Conservation (phyloP, 2,329 filamentous ascomycete genomes). For the Fusarium succisae region DNA sequence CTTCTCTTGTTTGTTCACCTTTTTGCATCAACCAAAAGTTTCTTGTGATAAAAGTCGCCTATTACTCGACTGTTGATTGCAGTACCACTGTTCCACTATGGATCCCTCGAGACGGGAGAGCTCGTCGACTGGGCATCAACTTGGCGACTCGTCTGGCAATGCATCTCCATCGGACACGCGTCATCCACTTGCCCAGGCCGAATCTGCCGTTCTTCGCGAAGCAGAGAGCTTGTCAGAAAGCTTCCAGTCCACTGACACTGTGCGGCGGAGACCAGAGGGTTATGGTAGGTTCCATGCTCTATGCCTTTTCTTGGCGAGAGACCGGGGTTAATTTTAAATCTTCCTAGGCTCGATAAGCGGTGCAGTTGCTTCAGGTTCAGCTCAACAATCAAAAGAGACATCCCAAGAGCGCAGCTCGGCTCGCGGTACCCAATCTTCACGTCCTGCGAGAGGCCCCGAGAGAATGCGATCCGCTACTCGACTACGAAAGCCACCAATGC, state of each 20-base stretch:
- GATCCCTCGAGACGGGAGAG: constrained; percentile 51
- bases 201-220: constrained; percentile 47
- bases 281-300: constrained; percentile 60
- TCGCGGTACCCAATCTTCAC: constrained; percentile 47
- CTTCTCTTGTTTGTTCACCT: constrained; percentile 9
- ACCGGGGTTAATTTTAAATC: constrained; percentile 24
- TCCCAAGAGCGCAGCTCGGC: constrained; percentile 51
- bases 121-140: constrained; percentile 50
- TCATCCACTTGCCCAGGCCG: constrained; percentile 49
- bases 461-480: constrained; percentile 58
- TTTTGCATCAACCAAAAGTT: constrained; percentile 12
- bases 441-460: constrained; percentile 56
- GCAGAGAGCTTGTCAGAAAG: constrained; percentile 62
- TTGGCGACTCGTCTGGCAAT: constrained; percentile 49
- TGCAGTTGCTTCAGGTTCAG: constrained; percentile 40
- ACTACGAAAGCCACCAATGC: constrained; percentile 76
- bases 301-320: constrained; percentile 9
- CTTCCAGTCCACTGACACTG: constrained; percentile 68
- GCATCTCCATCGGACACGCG: constrained; percentile 63
- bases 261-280: constrained; percentile 65
- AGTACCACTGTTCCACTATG: constrained; percentile 49
- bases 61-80: constrained; percentile 8
- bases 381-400: constrained; percentile 49
- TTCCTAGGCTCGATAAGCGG: constrained; percentile 41
- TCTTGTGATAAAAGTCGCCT: constrained; percentile 8